These are phyloP conservation scores for Epichloe sp. DNA, from an alignment of 2,329 filamentous ascomycete species.

Conservation along the genomic window DNA sequence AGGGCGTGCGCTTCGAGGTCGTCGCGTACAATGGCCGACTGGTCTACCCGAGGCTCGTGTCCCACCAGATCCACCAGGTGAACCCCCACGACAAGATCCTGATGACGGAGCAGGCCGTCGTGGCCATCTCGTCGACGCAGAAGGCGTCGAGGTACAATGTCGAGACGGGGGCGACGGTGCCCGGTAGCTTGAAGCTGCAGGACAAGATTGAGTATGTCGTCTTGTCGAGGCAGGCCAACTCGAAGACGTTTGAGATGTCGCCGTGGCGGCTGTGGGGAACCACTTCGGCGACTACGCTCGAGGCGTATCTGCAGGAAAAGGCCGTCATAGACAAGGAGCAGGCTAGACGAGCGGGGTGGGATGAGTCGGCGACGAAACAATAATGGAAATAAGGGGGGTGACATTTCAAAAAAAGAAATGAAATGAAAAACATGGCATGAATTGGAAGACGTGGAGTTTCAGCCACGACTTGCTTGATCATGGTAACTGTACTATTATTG, in stretches of 20 bases:
- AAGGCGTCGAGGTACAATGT: conserved; percentile 30
- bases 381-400: not conserved
- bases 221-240: conserved; percentile 35
- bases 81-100: conserved; percentile 25
- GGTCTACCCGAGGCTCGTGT: conserved; percentile 36
- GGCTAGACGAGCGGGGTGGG: conserved; percentile 20
- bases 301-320: conserved; percentile 25
- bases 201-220: conserved; percentile 53
- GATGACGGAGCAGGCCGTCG: conserved; percentile 40
- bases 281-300: conserved; percentile 37
- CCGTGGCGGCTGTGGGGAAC: conserved; percentile 57
- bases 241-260: conserved; percentile 30
- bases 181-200: conserved; percentile 35
- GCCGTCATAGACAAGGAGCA: conserved; percentile 21
- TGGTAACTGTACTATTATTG: not conserved
- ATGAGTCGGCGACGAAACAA: conserved; percentile 7
- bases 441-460: not conserved
- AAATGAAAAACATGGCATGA: not conserved
- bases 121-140: conserved; percentile 45
- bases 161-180: conserved; percentile 25
- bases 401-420: too few species aligned
- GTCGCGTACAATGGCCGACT: conserved; percentile 31
- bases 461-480: not conserved
- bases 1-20: conserved; percentile 40
- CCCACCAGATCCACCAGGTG: conserved; percentile 38